Percentiles rank a stretch among this genome's conserved stretches.
Evolutionary conservation across 1,284 basidiomycete species (phyloP).

Genomic region (Moesziomyces antarcticus): DNA sequence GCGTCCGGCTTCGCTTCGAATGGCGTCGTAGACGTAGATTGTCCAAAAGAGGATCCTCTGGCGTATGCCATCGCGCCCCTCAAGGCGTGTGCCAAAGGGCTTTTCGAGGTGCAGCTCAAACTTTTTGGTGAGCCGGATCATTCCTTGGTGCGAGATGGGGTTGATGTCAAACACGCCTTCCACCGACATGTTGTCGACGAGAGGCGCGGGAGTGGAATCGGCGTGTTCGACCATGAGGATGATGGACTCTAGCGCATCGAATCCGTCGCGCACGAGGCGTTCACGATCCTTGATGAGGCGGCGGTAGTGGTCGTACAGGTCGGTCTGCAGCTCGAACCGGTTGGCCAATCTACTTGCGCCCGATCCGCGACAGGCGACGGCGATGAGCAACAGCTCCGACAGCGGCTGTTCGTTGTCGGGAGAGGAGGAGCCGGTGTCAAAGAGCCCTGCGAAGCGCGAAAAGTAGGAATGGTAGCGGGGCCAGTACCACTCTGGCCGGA

Average conservation of each 20-base stretch:
- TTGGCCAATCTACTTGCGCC: constrained; percentile 23
- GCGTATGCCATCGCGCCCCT: constrained; percentile 24
- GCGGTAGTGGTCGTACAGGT: constrained; percentile 24
- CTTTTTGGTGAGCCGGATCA: constrained; percentile 35
- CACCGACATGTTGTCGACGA: constrained; percentile 30
- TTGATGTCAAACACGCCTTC: constrained; percentile 33
- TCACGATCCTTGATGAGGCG: constrained; percentile 37
- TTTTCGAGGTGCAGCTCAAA: constrained; percentile 32
- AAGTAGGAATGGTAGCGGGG: constrained; percentile 35
- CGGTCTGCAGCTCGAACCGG: constrained; percentile 32
- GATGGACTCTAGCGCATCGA: constrained; percentile 31
- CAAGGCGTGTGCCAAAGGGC: constrained; percentile 25
- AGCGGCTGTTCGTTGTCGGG: constrained; percentile 15
- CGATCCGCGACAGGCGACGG: constrained; percentile 26
- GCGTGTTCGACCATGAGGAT: constrained; percentile 30
- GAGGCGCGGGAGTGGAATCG: constrained; percentile 10
- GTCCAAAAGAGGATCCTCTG: constrained; percentile 38
- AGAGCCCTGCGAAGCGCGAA: constrained; percentile 19
- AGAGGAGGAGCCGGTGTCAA: neutral
- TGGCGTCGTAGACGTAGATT: constrained; percentile 42
- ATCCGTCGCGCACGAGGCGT: constrained; percentile 25
- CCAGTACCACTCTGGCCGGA: constrained; percentile 41
- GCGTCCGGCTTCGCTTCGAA: constrained; percentile 31
- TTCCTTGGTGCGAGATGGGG: constrained; percentile 24
- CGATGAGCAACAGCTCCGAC: constrained; percentile 35